Evolutionary conservation across 1,284 basidiomycete species (phyloP).

Genomic region (Tilletia caries): DNA sequence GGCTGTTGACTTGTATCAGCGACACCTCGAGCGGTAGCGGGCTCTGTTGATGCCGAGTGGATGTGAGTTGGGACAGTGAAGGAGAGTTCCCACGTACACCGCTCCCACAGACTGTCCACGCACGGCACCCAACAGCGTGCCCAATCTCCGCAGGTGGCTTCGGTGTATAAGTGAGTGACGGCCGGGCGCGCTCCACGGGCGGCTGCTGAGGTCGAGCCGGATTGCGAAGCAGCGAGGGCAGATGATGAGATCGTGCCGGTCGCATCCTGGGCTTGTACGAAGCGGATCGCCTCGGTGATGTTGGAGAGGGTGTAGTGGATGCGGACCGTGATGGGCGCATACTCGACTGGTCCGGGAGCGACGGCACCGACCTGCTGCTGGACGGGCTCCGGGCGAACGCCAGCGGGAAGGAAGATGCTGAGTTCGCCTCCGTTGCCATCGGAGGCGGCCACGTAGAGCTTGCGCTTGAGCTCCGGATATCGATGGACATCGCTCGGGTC

Average conservation of each 20-base stretch:
- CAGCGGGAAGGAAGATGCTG: constrained; percentile 79
- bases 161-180: constrained; percentile 77
- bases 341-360: constrained; percentile 58
- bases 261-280: constrained; percentile 70
- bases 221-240: constrained; percentile 16
- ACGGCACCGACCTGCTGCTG: background rate
- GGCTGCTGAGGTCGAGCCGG: constrained; percentile 47
- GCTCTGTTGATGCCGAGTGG: constrained; percentile 59
- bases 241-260: constrained; percentile 75
- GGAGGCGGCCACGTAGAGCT: constrained; percentile 80
- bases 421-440: constrained; percentile 91
- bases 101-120: constrained; percentile 89
- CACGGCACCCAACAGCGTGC: constrained; percentile 97
- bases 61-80: constrained; percentile 76
- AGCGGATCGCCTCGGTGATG: constrained; percentile 80
- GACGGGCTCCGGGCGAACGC: constrained; percentile 50
- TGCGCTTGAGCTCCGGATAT: constrained; percentile 90
- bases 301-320: constrained; percentile 76
- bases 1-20: background rate
- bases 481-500: constrained; percentile 70
- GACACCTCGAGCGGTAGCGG: constrained; percentile 57
- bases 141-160: constrained; percentile 79
- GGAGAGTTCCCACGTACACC: constrained; percentile 97
- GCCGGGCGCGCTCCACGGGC: background rate
- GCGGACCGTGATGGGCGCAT: constrained; percentile 70